Base-by-base conservation (phyloP, 2,329 filamentous ascomycete species). In the Didymella exigua region DNA sequence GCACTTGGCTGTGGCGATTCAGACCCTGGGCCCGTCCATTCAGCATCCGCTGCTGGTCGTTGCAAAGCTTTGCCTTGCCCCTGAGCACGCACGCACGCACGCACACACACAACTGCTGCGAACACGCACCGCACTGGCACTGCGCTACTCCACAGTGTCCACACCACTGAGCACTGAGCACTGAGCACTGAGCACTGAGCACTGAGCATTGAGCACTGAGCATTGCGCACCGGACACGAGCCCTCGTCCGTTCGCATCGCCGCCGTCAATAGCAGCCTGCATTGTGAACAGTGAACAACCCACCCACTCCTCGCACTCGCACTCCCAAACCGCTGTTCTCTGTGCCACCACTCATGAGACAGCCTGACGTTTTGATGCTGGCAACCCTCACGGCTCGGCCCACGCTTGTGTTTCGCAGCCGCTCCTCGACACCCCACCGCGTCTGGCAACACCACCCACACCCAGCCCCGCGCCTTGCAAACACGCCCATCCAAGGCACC, bases 21-120 rank as follows among this genome's bases (percentile, higher is more conserved):
- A 37, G 34, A 10, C 37, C 49, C 33, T 26, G 29, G 27, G 42
- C n/a, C 40, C 26, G 43, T 19, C 43, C 31, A 31, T 29, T 21
- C 37, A 44, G 24, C 13, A 16, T 23, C 29, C 45, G 34, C 23
- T 7, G 21, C 6, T 19, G 26, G 33, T 37, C 45, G 34, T 30
- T 7, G 21, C 6, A 11, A 10, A 29, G 18, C 45, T 5, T 10
- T 23, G 16, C 13, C n/a, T n/a, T 44, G 46, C 63, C 62, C 62
- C 60, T 60, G 56, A 63, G 52, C 55, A 54, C 56, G 60, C 60
- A 59, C 47, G 30, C 51, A 46, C 26, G 10, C 26, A 10, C 34
- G 24, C 40, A 33, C 59, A 58, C 60, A 60, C 46, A 31, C 54
- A 49, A 48, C 51, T 53, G 50, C 50, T 53, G 50, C 50, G 50